Conservation (phyloP, 768 basidiomycete genomes). For the Suillus decipiens region DNA sequence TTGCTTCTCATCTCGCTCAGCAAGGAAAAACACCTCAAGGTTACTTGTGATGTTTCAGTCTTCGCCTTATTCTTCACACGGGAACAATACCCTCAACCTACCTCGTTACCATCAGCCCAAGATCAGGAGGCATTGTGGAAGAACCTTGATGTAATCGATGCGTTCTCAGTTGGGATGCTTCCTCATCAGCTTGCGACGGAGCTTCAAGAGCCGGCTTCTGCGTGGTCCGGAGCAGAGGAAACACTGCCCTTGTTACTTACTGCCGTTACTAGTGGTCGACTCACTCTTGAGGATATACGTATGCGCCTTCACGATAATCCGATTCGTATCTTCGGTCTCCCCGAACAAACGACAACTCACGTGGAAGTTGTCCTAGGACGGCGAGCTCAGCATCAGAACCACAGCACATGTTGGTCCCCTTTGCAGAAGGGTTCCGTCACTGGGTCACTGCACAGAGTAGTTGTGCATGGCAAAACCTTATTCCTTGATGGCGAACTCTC, state of each 20-base stretch:
- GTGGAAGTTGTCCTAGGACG: slow-evolving; percentile 93
- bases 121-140: slow-evolving; percentile 88
- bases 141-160: slow-evolving; percentile 81
- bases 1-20: slow-evolving; percentile 88
- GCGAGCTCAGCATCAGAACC: slow-evolving; percentile 53
- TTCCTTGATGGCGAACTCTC: slow-evolving; percentile 84
- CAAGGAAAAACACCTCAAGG: slow-evolving; percentile 91
- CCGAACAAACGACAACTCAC: slow-evolving; percentile 82
- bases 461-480: slow-evolving; percentile 85
- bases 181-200: slow-evolving; percentile 77
- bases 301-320: slow-evolving; percentile 91
- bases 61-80: slow-evolving; percentile 87
- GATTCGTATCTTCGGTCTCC: slow-evolving; percentile 84
- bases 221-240: slow-evolving; percentile 84
- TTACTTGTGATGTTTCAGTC: slow-evolving; percentile 94
- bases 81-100: slow-evolving; percentile 68
- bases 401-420: slow-evolving; percentile 77
- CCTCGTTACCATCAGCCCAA: slow-evolving; percentile 65
- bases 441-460: slow-evolving; percentile 87
- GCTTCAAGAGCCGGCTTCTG: slow-evolving; percentile 57
- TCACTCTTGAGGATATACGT: slow-evolving; percentile 83
- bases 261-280: slow-evolving; percentile 76
- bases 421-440: slow-evolving; percentile 60
- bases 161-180: slow-evolving; percentile 84
- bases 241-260: slow-evolving; percentile 84